Base-by-base conservation (phyloP, 805 yeast genomes). In the Saccharomycopsis sp. region DNA sequence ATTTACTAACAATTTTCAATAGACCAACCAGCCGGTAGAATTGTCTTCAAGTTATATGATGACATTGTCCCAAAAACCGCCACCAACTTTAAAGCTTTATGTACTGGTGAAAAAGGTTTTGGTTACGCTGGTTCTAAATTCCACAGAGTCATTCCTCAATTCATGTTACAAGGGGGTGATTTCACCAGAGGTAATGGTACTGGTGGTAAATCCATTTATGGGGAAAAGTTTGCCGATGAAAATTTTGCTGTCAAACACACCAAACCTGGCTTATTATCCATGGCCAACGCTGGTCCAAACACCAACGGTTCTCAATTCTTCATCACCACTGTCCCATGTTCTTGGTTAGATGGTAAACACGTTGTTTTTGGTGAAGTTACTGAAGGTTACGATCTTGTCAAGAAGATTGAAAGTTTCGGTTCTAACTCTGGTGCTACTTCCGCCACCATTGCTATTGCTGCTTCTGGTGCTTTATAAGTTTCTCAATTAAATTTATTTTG, bases 201-300 rank as follows among this genome's bases (percentile, higher is more conserved):
- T 57, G 98, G 98, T 64, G 98, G 98, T 65, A 81, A 79, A 65
- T 80, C 89, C 46, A 83, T 83, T 66, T 83, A 82, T 63, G 89
- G 89, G 53, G 76, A 72, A 46, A 77, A 72, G 60, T 82, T 82
- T 64, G 70, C 70, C 34, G 94, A 82, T 57, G 94, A 82, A 62
- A 81, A 79, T 74, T 82, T 82, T 59, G 50, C 56, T 58, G 67
- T 69, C 67, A 78, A 63, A 58, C 96, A 89, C 76, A 67, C 69
- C 68, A 70, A 76, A 64, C 77, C 94, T 71, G 72, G 87, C 74
- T 67, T 81, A 65, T 63, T 85, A 60, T 84, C 95, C 49, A 89
- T 89, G 96, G 96, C 96, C 62, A 89, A 89, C 62, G 94, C 96
- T 50, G 96, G 96, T 54, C 95, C 94, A 64, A 84, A 86, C 79